Evolutionary conservation across 2,329 filamentous ascomycete species (phyloP).

Genomic region (Lasiodiplodia citricola): DNA sequence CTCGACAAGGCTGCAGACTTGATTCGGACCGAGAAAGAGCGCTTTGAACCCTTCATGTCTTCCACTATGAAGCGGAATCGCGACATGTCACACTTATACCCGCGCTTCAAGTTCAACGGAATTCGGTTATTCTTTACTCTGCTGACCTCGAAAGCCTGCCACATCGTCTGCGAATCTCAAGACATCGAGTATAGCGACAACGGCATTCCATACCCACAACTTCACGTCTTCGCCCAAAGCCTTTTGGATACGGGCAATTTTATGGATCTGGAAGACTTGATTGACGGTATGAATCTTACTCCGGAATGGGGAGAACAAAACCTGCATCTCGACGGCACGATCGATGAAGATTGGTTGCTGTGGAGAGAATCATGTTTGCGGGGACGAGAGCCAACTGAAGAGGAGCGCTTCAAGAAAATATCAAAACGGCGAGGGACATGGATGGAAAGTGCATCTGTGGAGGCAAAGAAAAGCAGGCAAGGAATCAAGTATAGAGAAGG

Average conservation of each 20-base stretch:
- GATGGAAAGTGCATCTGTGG: not conserved
- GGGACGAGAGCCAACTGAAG: not conserved
- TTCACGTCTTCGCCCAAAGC: constrained; percentile 29
- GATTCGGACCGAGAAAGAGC: not conserved
- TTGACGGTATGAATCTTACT: constrained; percentile 34
- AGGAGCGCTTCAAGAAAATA: not conserved
- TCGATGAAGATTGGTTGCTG: constrained; percentile 29
- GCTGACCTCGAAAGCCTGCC: not conserved
- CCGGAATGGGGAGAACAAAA: constrained; percentile 32
- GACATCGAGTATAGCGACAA: not conserved
- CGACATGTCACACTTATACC: not conserved
- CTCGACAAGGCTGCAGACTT: not conserved
- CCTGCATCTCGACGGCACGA: constrained; percentile 30
- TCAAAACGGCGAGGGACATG: not conserved
- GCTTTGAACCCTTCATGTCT: not conserved
- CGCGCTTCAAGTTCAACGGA: not conserved
- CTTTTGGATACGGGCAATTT: constrained; percentile 31
- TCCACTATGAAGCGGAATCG: not conserved
- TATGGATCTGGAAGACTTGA: constrained; percentile 30
- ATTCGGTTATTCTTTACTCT: not conserved
- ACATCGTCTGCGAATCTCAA: not conserved
- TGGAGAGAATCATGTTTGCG: not conserved
- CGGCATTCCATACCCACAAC: not conserved
- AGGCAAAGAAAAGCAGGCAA: not conserved
- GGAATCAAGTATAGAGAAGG: not conserved